Conservation (phyloP, 257 asterid genomes). For the Solanum chaucha region DNA sequence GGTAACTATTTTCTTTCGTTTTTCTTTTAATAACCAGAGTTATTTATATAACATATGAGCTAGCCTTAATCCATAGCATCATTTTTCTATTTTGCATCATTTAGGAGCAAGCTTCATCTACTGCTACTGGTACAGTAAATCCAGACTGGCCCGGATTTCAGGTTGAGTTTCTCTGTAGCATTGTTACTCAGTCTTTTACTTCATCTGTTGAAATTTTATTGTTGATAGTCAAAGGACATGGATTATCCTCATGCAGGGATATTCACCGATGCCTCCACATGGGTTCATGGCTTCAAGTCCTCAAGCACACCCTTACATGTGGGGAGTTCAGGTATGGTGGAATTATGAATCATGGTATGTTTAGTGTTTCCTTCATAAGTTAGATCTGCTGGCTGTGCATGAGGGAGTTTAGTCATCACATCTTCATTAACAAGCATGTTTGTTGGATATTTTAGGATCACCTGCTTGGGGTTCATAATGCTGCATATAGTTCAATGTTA, state of each 20-base stretch:
- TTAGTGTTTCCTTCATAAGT: not conserved
- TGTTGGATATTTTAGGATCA: not conserved
- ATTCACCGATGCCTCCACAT: constrained; percentile 82
- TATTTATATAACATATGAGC: not conserved
- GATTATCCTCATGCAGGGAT: constrained; percentile 46
- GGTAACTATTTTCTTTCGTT: constrained; percentile 17
- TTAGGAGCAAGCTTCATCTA: constrained; percentile 67
- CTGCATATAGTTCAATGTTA: not conserved
- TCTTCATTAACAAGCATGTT: not conserved
- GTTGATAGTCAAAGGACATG: constrained; percentile 8
- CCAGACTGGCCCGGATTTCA: constrained; percentile 95
- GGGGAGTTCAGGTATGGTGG: constrained; percentile 85
- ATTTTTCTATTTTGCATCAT: not conserved
- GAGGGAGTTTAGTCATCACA: not conserved
- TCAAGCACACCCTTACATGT: constrained; percentile 90
- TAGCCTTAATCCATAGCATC: not conserved
- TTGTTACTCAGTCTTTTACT: constrained; percentile 2
- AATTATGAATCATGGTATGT: not conserved
- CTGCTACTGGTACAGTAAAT: constrained; percentile 47
- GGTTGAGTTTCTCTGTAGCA: constrained; percentile 33
- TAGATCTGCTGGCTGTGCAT: not conserved
- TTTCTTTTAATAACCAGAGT: not conserved
- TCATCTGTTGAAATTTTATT: not conserved
- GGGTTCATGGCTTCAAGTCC: constrained; percentile 83
- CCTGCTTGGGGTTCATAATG: not conserved